Evolutionary conservation across 2,329 filamentous ascomycete genomes (phyloP).

Genomic region (Fusarium nelsonii): DNA sequence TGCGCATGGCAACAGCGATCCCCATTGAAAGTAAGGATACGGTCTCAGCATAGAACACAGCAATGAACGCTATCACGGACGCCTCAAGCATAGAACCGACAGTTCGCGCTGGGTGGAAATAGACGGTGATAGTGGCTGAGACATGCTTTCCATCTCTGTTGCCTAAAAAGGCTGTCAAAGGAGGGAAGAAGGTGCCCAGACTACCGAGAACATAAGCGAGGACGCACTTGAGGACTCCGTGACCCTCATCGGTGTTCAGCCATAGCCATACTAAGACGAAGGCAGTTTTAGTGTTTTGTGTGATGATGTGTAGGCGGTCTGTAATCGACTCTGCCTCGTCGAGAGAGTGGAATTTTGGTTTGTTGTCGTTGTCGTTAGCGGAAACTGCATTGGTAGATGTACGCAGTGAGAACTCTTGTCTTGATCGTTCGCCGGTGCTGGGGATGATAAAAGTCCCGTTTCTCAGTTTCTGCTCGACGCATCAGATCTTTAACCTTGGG

Average conservation of each 20-base stretch:
- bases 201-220: slow-evolving; percentile 89
- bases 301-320: slow-evolving; percentile 53
- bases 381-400: slow-evolving; percentile 54
- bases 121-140: slow-evolving; percentile 92
- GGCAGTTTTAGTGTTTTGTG: slow-evolving; percentile 55
- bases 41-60: slow-evolving; percentile 77
- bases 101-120: slow-evolving; percentile 90
- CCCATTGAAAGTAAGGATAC: slow-evolving; percentile 88
- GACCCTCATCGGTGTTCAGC: slow-evolving; percentile 77
- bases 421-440: slow-evolving; percentile 84
- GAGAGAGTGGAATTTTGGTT: slow-evolving; percentile 38
- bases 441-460: slow-evolving; percentile 91
- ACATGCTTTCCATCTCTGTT: slow-evolving; percentile 92
- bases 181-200: slow-evolving; percentile 84
- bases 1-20: slow-evolving; percentile 83
- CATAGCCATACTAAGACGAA: slow-evolving; percentile 65
- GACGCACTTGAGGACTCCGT: slow-evolving; percentile 89
- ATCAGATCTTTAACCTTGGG: slow-evolving; percentile 17
- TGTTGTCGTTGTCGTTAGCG: slow-evolving; percentile 21
- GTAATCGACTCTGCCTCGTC: slow-evolving; percentile 49
- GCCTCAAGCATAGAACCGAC: slow-evolving; percentile 92
- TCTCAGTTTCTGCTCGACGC: slow-evolving; percentile 72
- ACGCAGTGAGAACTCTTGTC: slow-evolving; percentile 82
- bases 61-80: slow-evolving; percentile 78
- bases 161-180: slow-evolving; percentile 79